A percentile compares a stretch with the other conserved stretches of the same genome.
Evolutionary conservation across 352 stramenopile genomes (phyloP).

Genomic region (Pythium brassicae): DNA sequence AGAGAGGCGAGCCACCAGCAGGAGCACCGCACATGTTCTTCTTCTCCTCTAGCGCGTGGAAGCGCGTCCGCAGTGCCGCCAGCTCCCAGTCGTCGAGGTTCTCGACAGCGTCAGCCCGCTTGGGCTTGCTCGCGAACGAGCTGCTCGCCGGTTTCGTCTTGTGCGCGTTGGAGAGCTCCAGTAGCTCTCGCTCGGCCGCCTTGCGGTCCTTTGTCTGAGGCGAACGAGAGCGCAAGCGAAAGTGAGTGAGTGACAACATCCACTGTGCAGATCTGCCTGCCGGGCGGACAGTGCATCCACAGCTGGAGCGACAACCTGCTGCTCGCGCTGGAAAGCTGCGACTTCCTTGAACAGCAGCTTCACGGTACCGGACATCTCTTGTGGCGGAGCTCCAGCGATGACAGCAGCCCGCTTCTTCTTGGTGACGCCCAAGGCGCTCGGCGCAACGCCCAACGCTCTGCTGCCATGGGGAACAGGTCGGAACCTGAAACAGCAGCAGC

Average conservation of each 20-base stretch:
- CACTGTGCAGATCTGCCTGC: background rate
- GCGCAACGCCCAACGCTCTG: background rate
- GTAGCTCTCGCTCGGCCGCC: conserved; percentile 31
- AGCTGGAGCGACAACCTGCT: no score
- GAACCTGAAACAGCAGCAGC: background rate
- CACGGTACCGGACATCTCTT: conserved; percentile 59
- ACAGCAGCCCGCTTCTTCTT: conserved; percentile 18
- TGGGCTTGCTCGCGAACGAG: conserved; percentile 10
- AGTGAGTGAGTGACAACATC: background rate
- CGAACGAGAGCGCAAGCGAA: background rate
- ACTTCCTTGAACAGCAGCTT: conserved; percentile 72
- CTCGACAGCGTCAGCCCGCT: conserved; percentile 4
- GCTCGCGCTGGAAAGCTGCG: conserved; percentile 36
- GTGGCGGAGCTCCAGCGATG: conserved; percentile 28
- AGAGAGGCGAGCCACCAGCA: background rate
- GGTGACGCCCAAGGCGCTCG: background rate
- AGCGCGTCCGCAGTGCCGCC: conserved; percentile 41
- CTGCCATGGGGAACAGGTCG: conserved; percentile 2
- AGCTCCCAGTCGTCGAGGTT: conserved; percentile 51
- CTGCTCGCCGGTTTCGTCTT: conserved; percentile 14
- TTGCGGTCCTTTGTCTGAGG: conserved; percentile 23
- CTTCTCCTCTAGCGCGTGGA: conserved; percentile 36
- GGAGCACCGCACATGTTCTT: conserved; percentile 25
- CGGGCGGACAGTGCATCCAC: no score
- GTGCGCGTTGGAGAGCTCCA: conserved; percentile 33